phyloP scores from a whole-genome alignment of 495 filamentous ascomycete genomes.

The Opeltia flavorubescens region DNA sequence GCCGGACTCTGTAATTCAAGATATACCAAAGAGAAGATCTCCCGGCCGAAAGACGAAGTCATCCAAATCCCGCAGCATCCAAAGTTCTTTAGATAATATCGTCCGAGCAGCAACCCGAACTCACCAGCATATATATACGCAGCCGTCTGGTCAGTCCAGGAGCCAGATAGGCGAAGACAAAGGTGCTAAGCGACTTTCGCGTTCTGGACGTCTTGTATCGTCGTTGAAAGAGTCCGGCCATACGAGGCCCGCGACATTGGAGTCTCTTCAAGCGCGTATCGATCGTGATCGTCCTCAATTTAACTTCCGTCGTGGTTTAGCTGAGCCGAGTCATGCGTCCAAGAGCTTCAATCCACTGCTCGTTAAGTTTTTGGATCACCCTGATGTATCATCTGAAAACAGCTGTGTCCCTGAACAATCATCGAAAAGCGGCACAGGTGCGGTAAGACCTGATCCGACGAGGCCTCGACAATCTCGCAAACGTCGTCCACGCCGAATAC shows the following conservation, averaged over 20 bases:
- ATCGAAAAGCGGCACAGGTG: neutral
- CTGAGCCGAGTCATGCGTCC: neutral
- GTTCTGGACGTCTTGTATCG: conserved; percentile 17
- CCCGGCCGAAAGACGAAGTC: neutral
- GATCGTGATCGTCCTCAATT: conserved; percentile 6
- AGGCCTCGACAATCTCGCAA: neutral
- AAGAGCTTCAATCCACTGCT: neutral
- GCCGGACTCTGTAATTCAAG: neutral
- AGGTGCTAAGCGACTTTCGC: conserved; percentile 26
- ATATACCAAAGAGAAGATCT: neutral
- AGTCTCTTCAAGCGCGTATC: conserved; percentile 5
- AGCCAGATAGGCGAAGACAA: neutral
- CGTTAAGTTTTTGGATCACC: neutral
- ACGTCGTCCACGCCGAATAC: neutral
- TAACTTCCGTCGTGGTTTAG: conserved; percentile 8
- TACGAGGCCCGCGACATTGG: conserved; percentile 17
- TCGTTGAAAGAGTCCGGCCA: conserved; percentile 3
- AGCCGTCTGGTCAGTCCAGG: neutral
- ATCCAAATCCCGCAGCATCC: neutral
- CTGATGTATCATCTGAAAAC: neutral
- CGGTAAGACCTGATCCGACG: neutral
- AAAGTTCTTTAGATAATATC: neutral
- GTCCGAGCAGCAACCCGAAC: neutral
- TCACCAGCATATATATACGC: neutral
- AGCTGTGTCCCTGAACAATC: neutral